Evolutionary conservation across 192 early-diverging fungal genomes (phyloP).

Genomic region (Backusella psychrophila): DNA sequence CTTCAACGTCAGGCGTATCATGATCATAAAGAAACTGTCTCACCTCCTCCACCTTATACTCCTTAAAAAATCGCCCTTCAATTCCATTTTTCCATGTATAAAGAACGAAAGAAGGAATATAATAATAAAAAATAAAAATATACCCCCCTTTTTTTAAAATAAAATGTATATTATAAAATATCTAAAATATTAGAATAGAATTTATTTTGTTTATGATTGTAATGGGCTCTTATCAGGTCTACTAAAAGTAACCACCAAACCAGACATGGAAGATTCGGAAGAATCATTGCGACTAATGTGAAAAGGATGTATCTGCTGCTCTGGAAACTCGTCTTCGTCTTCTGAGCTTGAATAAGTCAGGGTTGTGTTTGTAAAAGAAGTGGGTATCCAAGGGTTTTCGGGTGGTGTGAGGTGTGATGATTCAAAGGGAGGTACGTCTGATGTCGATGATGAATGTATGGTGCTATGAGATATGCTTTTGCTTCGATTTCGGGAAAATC

Average conservation of each 20-base stretch:
- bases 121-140: background rate
- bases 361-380: background rate
- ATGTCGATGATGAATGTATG: constrained; percentile 3
- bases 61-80: background rate
- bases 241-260: constrained; percentile 5
- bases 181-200: background rate
- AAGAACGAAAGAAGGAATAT: background rate
- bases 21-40: background rate
- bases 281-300: background rate
- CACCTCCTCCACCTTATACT: constrained; percentile 6
- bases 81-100: background rate
- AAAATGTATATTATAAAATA: background rate
- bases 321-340: background rate
- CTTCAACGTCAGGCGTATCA: background rate
- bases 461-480: background rate
- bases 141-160: background rate
- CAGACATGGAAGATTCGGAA: background rate
- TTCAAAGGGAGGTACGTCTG: background rate
- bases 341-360: background rate
- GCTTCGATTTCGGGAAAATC: background rate
- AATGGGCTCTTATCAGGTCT: background rate
- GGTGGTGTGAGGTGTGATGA: background rate
- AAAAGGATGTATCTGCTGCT: background rate
- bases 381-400: constrained; percentile 3
- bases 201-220: background rate